Evolutionary conservation across 179 eudicot species (phyloP), one percentile per base, ranked within the genome.

Genomic region (Corrigiola litoralis): DNA sequence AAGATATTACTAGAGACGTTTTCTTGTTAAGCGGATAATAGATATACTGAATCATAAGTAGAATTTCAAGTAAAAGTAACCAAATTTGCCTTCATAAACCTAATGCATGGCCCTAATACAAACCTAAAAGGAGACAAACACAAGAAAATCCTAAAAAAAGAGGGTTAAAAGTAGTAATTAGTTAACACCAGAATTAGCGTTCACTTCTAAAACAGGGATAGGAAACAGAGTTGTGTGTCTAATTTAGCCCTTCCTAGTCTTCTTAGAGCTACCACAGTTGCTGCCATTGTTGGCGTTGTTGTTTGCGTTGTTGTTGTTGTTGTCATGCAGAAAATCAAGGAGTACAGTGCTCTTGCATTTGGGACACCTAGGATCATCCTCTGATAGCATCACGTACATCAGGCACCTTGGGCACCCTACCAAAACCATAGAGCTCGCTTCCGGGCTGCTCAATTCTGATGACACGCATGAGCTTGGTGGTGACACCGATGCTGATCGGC

Each of bases 391-490:
- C 20, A 87, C 85, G 28, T 85, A 86, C 89, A 84, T 82, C 42
- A 87, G 73, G 73, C 92, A 87, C 18, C 80, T 73, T 1, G 87
- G 92, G 49, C 95, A 87, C 9, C 90, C 95, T 12, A 76, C 86
- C 18, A 87, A 71, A 47, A 81, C 77, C 95, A 87, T 87, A 2
- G 83, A 56, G 10, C 77, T 77, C 4, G 84, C 70, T 62, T 81
- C 63, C 14, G 74, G 55, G 57, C 47, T 63, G 16, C 44, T 64
- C 63, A 34, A 36, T 37, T 76, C 82, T 4, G 78, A 69, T 0
- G 79, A 74, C 32, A 73, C 49, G 24, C 81, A 77, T 16, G 84
- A 79, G 74, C 74, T 72, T 16, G 69, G 68, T 4, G 83, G 75
- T 4, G 79, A 79, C 13, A 60, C 29, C 40, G 72, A 37, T 0